Evolutionary conservation across 1,284 basidiomycete genomes (phyloP), one percentile per base, ranked within the genome.

Genomic region (Boletellus deceptivus): DNA sequence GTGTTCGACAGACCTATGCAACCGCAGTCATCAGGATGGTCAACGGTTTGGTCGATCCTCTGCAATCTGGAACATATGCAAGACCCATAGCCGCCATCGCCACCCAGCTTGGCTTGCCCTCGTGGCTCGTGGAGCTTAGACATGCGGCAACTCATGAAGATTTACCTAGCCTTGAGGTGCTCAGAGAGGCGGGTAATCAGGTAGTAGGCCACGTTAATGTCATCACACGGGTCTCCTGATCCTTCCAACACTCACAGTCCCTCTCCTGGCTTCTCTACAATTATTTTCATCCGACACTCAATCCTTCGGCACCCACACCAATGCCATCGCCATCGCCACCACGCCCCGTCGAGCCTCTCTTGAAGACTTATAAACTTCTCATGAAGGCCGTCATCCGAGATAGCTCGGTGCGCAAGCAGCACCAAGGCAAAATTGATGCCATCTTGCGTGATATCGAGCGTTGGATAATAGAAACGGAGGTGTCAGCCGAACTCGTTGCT

Each of bases 61-160:
- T 97, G 17, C 96, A 99, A 65, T 81, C 85, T 3, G 92, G 93
- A 29, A 75, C 77, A 38, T 95, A 88, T 62, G 97, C 96, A 4
- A 80, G 93, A 36, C 89, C 94, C 1, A 98, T 99, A 60, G 84
- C 89, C 0, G 83, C 87, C 27, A 91, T 99, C 54, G 94, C 97
- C 1, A 75, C 80, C 3, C 86, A 93, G 55, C 80, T 99, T 22
- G 89, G 88, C 0, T 74, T 99, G 2, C 97, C 97, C 0, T 72
- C 79, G 1, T 93, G 90, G 83, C 78, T 99, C 17, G 94, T 99
- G n/a, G 91, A 98, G 57, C 75, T 99, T 6, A 80, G 96, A 34
- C 96, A 99, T 72, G 89, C 92, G 25, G 91, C 92, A 9, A 99
- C 96, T 2, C 96, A 99, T 65, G 96, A 99, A 63, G 93, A 97